Evolutionary conservation across 352 stramenopile species (phyloP).

Genomic region (Peronospora destructor): DNA sequence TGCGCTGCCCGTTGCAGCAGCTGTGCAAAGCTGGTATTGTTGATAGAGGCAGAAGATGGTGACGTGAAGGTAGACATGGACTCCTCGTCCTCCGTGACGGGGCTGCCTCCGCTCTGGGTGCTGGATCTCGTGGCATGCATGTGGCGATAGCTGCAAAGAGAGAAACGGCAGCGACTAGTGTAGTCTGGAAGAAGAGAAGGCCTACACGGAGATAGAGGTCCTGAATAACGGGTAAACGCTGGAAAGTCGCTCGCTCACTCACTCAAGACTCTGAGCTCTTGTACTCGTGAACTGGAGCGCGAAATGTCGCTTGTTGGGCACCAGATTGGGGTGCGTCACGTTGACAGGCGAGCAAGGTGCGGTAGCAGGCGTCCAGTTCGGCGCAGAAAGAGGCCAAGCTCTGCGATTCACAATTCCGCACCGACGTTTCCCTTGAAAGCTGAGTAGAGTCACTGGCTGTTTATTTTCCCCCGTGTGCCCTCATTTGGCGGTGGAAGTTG

Average conservation of each 20-base stretch:
- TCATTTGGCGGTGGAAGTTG: constrained; percentile 13
- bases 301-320: constrained; percentile 13
- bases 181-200: not conserved
- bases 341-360: constrained; percentile 18
- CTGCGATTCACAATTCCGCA: constrained; percentile 1
- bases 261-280: constrained; percentile 13
- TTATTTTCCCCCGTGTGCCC: constrained; percentile 12
- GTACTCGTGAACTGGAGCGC: constrained; percentile 13
- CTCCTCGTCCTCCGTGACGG: constrained; percentile 48
- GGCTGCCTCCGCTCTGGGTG: constrained; percentile 48
- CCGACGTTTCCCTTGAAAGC: constrained; percentile 1
- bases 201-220: not conserved
- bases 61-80: constrained; percentile 35
- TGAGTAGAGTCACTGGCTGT: constrained; percentile 2
- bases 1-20: constrained; percentile 42
- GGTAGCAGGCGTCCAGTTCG: constrained; percentile 22
- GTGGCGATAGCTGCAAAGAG: constrained; percentile 17
- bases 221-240: constrained; percentile 7
- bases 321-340: constrained; percentile 12
- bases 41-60: constrained; percentile 25
- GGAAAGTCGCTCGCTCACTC: constrained; percentile 12
- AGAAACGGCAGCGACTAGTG: not conserved
- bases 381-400: constrained; percentile 27
- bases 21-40: constrained; percentile 21
- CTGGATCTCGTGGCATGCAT: constrained; percentile 37